Percentiles rank a stretch among this genome's conserved stretches.
These are phyloP conservation scores for Tylopilus cervinicoccineus DNA, from an alignment of 768 basidiomycete species.

Conservation along the genomic window DNA sequence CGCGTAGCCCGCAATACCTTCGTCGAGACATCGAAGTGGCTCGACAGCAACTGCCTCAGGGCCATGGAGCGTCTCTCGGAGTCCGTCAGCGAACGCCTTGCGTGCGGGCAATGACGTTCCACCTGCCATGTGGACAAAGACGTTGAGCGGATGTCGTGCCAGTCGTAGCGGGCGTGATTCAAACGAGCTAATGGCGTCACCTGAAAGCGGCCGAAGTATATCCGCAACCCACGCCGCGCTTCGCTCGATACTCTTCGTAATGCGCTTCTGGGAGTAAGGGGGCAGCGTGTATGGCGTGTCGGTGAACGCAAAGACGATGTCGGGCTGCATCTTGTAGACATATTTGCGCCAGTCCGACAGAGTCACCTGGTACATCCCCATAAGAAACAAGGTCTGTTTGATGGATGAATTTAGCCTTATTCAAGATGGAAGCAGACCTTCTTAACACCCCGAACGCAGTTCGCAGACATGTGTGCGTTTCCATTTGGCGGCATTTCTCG, in stretches of 20 bases:
- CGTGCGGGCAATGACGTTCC: slow-evolving; percentile 53
- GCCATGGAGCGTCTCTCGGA: slow-evolving; percentile 54
- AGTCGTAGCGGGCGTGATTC: not conserved
- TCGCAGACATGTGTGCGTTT: slow-evolving; percentile 49
- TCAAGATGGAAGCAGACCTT: slow-evolving; percentile 43
- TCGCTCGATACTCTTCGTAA: slow-evolving; percentile 72
- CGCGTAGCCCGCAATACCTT: slow-evolving; percentile 65
- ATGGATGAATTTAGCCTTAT: not conserved
- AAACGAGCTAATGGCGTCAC: not conserved
- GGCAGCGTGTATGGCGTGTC: slow-evolving; percentile 65
- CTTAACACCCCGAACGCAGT: slow-evolving; percentile 58
- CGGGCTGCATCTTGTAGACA: slow-evolving; percentile 52
- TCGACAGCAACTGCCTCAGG: slow-evolving; percentile 50
- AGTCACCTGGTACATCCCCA: slow-evolving; percentile 41
- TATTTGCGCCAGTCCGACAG: slow-evolving; percentile 54
- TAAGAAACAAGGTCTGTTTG: not conserved
- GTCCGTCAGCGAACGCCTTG: slow-evolving; percentile 53
- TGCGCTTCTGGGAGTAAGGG: slow-evolving; percentile 73
- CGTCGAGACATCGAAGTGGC: slow-evolving; percentile 57
- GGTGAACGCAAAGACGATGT: slow-evolving; percentile 65
- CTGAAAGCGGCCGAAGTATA: slow-evolving; percentile 38
- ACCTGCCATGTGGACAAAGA: slow-evolving; percentile 73
- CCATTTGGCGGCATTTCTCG: slow-evolving; percentile 74
- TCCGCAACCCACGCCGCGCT: slow-evolving; percentile 59
- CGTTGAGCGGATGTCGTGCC: slow-evolving; percentile 32